Evolutionary conservation across 1,139 yeast genomes (phyloP).

Genomic region (Zygotorulaspora mrakii): DNA sequence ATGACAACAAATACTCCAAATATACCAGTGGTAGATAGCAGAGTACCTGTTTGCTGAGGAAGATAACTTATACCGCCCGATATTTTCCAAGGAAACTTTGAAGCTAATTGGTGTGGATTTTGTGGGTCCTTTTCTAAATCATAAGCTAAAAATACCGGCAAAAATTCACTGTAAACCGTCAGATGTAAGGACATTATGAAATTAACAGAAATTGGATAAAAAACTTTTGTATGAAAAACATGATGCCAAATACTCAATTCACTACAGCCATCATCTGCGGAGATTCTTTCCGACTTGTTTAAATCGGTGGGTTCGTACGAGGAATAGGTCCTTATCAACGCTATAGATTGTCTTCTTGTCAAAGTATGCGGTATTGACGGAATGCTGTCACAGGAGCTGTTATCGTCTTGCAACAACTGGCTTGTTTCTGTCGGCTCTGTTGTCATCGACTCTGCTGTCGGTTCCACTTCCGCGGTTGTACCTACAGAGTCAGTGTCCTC

Average conservation of each 20-base stretch:
- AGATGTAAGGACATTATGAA: conserved; percentile 48
- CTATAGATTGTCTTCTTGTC: conserved; percentile 42
- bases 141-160: conserved; percentile 59
- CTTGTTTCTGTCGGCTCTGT: conserved; percentile 7
- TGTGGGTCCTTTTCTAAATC: conserved; percentile 34
- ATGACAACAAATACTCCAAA: conserved; percentile 52
- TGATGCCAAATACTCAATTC: conserved; percentile 23
- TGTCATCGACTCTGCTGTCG: background rate
- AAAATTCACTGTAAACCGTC: conserved; percentile 55
- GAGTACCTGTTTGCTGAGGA: conserved; percentile 49
- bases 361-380: conserved; percentile 35
- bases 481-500: conserved; percentile 12
- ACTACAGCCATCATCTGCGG: conserved; percentile 20
- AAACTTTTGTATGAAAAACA: conserved; percentile 40
- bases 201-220: conserved; percentile 43
- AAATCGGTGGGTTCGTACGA: conserved; percentile 31
- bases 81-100: conserved; percentile 47
- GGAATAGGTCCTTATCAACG: conserved; percentile 44
- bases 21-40: conserved; percentile 55
- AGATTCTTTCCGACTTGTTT: conserved; percentile 9
- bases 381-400: conserved; percentile 21
- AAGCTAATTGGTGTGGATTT: conserved; percentile 25
- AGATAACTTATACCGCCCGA: conserved; percentile 50
- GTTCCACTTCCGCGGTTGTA: background rate
- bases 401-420: conserved; percentile 2